Evolutionary conservation across 169 alveolate genomes (phyloP).

Genomic region (Sarcocystis neurona): DNA sequence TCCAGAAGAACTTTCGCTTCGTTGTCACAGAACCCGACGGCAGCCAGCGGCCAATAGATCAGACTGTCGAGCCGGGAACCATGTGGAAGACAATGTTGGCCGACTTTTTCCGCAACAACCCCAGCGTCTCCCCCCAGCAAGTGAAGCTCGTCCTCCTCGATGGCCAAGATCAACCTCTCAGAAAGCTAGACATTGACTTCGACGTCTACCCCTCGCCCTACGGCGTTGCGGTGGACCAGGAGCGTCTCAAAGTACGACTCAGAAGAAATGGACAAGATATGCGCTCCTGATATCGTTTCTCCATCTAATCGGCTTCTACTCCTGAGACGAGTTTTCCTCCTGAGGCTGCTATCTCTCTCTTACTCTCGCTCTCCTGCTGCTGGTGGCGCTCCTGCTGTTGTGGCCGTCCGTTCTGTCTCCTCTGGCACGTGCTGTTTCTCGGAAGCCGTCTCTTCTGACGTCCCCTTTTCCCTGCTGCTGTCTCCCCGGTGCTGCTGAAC

Average conservation of each 20-base stretch:
- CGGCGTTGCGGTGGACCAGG: conserved; percentile 10
- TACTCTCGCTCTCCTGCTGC: too few species aligned
- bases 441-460: too few species aligned
- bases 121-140: not conserved
- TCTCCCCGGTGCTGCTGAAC: too few species aligned
- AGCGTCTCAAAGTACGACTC: not conserved
- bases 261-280: too few species aligned
- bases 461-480: too few species aligned
- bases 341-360: too few species aligned
- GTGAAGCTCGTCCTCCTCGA: conserved; percentile 4
- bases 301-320: too few species aligned
- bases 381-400: too few species aligned
- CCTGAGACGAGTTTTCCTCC: too few species aligned
- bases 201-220: not conserved
- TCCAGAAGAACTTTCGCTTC: conserved; percentile 32
- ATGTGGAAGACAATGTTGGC: not conserved
- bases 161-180: not conserved
- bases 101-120: not conserved
- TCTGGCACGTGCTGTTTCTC: too few species aligned
- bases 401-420: too few species aligned
- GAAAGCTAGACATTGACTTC: not conserved
- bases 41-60: not conserved
- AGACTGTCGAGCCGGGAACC: conserved; percentile 10
- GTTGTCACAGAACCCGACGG: conserved; percentile 14
- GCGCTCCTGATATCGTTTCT: too few species aligned